Conservation (phyloP, 768 basidiomycete genomes). For the Mrakia hoshinonis region DNA sequence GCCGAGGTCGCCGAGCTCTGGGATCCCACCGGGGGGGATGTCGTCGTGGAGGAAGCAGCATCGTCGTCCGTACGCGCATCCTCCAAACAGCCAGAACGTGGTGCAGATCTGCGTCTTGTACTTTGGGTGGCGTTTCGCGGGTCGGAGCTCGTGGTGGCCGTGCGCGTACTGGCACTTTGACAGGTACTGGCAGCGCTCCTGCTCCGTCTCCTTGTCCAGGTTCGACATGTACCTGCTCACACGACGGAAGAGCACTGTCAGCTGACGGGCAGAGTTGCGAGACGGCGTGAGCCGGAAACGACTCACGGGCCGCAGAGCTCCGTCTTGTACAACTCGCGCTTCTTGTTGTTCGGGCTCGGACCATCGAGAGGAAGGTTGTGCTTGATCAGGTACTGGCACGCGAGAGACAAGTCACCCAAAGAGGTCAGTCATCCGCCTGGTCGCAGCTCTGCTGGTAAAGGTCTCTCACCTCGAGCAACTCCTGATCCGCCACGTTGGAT, state of each 20-base stretch:
- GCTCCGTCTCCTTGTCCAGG: conserved; percentile 3
- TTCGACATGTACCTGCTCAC: conserved; percentile 19
- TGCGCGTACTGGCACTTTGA: conserved; percentile 29
- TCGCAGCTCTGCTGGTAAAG: neutral
- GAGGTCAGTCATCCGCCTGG: neutral
- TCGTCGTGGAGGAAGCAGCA: conserved; percentile 31
- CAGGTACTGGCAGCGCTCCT: conserved; percentile 24
- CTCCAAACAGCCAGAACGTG: conserved; percentile 25
- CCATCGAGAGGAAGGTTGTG: conserved; percentile 26
- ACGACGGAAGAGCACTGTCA: neutral
- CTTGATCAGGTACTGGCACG: conserved; percentile 18
- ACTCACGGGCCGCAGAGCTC: conserved; percentile 20
- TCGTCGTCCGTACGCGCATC: conserved; percentile 25
- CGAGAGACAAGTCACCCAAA: neutral
- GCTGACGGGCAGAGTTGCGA: neutral
- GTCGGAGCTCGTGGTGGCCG: conserved; percentile 23
- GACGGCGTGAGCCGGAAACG: neutral
- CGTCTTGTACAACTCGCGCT: conserved; percentile 27
- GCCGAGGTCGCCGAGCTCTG: conserved; percentile 28
- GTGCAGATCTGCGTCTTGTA: conserved; percentile 30
- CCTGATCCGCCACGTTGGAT: neutral
- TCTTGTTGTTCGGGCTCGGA: conserved; percentile 23
- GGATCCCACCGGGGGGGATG: conserved; percentile 26
- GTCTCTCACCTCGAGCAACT: neutral
- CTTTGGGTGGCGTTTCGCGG: conserved; percentile 28